Evolutionary conservation across 2,329 filamentous ascomycete genomes (phyloP).

Genomic region (Coniochaeta hoffmannii): DNA sequence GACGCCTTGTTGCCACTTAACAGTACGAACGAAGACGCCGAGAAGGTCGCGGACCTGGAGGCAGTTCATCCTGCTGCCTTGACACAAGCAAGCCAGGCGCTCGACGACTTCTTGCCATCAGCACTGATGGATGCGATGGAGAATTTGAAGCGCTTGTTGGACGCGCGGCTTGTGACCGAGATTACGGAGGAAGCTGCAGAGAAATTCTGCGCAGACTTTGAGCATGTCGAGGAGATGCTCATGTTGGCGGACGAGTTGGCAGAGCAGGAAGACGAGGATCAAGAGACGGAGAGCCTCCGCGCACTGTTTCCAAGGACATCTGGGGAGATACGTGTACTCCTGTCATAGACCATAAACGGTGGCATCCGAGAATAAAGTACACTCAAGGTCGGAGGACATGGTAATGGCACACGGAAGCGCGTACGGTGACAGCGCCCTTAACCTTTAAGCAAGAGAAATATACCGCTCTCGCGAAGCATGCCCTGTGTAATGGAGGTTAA

Average conservation of each 20-base stretch:
- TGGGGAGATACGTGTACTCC: conserved; percentile 51
- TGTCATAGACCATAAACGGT: conserved; percentile 34
- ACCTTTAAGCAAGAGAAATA: too few relatives aligned
- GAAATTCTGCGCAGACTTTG: conserved; percentile 80
- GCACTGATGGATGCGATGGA: conserved; percentile 89
- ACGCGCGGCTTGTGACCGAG: conserved; percentile 61
- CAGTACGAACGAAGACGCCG: conserved; percentile 38
- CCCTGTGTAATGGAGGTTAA: too few relatives aligned
- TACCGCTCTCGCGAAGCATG: too few relatives aligned
- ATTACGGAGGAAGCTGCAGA: conserved; percentile 80
- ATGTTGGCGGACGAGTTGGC: conserved; percentile 31
- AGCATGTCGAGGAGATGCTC: conserved; percentile 45
- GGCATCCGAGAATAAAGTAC: too few relatives aligned
- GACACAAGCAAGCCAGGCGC: conserved; percentile 59
- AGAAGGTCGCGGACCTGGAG: conserved; percentile 44
- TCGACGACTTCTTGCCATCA: conserved; percentile 89
- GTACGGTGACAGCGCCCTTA: too few relatives aligned
- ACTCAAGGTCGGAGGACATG: too few relatives aligned
- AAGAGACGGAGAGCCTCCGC: conserved; percentile 26
- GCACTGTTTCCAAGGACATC: conserved; percentile 50
- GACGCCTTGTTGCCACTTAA: conserved; percentile 38
- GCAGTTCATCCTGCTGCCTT: conserved; percentile 55
- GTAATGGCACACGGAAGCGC: too few relatives aligned
- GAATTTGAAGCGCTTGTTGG: conserved; percentile 66
- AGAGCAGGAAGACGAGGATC: conserved; percentile 16